These are phyloP conservation scores for Phytophthora pluvialis DNA, from an alignment of 352 stramenopile genomes.

Conservation along the genomic window DNA sequence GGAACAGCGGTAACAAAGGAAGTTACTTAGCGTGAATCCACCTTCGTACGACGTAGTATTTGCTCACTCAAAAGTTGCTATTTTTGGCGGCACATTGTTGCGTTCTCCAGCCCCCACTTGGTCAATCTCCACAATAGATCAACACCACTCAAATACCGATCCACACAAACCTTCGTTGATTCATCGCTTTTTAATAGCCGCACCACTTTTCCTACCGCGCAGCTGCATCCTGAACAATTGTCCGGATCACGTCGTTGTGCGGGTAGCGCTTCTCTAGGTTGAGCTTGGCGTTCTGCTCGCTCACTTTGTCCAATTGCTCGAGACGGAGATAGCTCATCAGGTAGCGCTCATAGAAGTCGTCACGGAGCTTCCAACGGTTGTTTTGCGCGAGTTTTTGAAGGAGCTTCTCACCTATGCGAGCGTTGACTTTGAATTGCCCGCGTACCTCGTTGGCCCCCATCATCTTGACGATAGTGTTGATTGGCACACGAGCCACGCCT, in stretches of 20 bases:
- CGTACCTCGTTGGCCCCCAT: slow-evolving; percentile 45
- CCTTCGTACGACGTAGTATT: slow-evolving; percentile 1
- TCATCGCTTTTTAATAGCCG: slow-evolving; percentile 1
- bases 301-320: slow-evolving; percentile 42
- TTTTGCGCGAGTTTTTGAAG: slow-evolving; percentile 24
- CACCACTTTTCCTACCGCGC: slow-evolving; percentile 29
- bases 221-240: slow-evolving; percentile 38
- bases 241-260: slow-evolving; percentile 42
- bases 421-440: slow-evolving; percentile 40
- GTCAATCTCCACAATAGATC: no score
- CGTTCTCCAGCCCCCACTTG: no score
- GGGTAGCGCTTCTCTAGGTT: slow-evolving; percentile 40
- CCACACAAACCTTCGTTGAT: neutral
- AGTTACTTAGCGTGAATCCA: slow-evolving; percentile 15
- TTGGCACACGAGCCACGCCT: slow-evolving; percentile 30
- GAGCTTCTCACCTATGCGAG: slow-evolving; percentile 40
- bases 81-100: neutral
- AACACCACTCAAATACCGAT: no score
- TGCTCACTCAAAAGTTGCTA: slow-evolving; percentile 2
- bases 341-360: slow-evolving; percentile 45
- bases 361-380: slow-evolving; percentile 32
- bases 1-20: slow-evolving; percentile 11
- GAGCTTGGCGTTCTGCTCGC: slow-evolving; percentile 21
- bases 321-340: slow-evolving; percentile 49
- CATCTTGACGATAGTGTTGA: slow-evolving; percentile 41